Percentiles rank a stretch among this genome's conserved stretches.
These are phyloP conservation scores for Pythium graminicola DNA, from an alignment of 352 stramenopile genomes.

Conservation along the genomic window DNA sequence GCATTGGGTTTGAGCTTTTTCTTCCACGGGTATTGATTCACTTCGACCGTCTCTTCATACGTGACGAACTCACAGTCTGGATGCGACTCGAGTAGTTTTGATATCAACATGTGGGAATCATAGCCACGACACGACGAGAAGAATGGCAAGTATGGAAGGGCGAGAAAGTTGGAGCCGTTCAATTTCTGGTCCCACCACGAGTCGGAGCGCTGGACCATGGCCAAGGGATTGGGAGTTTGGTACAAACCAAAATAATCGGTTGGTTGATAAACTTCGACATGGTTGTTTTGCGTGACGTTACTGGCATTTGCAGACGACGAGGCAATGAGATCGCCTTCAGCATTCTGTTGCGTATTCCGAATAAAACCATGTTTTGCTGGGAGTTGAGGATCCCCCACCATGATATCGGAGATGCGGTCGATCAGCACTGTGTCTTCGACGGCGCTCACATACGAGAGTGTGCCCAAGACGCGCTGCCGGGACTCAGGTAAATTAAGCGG, in stretches of 20 bases:
- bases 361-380: conserved; percentile 44
- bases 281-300: conserved; percentile 7
- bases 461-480: conserved; percentile 40
- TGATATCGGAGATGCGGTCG: conserved; percentile 88
- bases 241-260: conserved; percentile 60
- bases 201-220: conserved; percentile 35
- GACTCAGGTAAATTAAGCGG: conserved; percentile 92
- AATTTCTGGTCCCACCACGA: conserved; percentile 78
- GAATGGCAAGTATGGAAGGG: conserved; percentile 93
- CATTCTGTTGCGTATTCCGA: conserved; percentile 61
- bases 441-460: conserved; percentile 45
- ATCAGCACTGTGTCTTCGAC: conserved; percentile 85
- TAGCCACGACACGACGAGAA: conserved; percentile 95
- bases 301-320: conserved; percentile 16
- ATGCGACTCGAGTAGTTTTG: conserved; percentile 93
- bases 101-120: conserved; percentile 90
- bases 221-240: conserved; percentile 34
- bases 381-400: conserved; percentile 81
- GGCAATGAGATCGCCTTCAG: conserved; percentile 25
- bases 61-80: conserved; percentile 86
- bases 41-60: conserved; percentile 86
- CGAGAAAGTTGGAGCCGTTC: conserved; percentile 57
- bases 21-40: conserved; percentile 89
- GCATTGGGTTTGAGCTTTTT: conserved; percentile 74
- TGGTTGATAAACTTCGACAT: conserved; percentile 26